phyloP scores from a whole-genome alignment of 805 yeast genomes.

The Suhomyces sp. region DNA sequence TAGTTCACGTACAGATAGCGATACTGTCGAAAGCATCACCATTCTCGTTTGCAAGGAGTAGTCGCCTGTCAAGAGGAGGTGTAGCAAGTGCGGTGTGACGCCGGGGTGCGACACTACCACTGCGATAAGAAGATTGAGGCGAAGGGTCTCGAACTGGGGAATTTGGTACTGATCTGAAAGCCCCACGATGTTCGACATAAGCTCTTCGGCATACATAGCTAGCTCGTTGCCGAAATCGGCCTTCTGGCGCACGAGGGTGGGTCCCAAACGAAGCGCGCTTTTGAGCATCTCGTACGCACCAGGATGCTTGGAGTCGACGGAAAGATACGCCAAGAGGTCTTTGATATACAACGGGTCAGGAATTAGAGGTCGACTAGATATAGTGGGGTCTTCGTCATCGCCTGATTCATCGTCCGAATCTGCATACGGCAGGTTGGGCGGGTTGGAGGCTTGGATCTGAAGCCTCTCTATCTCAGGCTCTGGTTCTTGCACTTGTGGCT shows the following conservation, averaged over 20 bases:
- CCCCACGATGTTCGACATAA: constrained; percentile 51
- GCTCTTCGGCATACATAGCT: constrained; percentile 50
- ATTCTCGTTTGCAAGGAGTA: constrained; percentile 78
- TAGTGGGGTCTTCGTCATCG: constrained; percentile 53
- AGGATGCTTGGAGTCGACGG: constrained; percentile 42
- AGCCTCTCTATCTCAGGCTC: neutral
- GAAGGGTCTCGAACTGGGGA: constrained; percentile 58
- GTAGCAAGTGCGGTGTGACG: constrained; percentile 44
- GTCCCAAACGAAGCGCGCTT: constrained; percentile 50
- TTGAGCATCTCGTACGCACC: constrained; percentile 49
- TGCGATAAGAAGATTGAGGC: constrained; percentile 63
- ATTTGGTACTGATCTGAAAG: constrained; percentile 57
- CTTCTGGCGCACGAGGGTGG: constrained; percentile 66
- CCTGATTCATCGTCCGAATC: constrained; percentile 44
- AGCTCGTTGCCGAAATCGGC: constrained; percentile 59
- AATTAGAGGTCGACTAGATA: constrained; percentile 33
- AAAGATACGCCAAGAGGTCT: constrained; percentile 61
- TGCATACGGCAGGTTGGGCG: constrained; percentile 3
- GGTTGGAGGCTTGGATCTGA: neutral
- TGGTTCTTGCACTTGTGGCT: neutral
- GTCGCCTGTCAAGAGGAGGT: constrained; percentile 64
- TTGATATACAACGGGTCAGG: constrained; percentile 65
- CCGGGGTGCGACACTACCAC: constrained; percentile 50
- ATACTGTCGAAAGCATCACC: constrained; percentile 61
- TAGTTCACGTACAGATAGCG: constrained; percentile 71